Evolutionary conservation across 139 green algal species (phyloP), one percentile per base, ranked within the genome.

Genomic region (Tetratostichococcus sp.): DNA sequence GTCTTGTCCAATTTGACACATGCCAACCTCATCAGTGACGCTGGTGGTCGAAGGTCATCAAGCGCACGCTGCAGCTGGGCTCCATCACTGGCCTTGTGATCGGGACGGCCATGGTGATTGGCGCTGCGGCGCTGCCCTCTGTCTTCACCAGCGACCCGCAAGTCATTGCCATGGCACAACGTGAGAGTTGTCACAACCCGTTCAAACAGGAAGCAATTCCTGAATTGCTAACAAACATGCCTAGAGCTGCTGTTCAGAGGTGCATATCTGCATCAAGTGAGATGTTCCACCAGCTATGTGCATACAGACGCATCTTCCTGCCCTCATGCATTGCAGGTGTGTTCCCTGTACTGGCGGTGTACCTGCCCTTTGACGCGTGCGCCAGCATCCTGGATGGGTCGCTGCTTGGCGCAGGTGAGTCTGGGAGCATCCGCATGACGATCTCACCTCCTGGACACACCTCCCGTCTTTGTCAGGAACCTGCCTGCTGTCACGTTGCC

Each of bases 291-390:
- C n/a, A n/a, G n/a, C n/a, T n/a, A n/a, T n/a, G n/a, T n/a, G n/a
- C n/a, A n/a, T n/a, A n/a, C n/a, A n/a, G n/a, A n/a, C n/a, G n/a
- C n/a, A 50, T 11, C 39, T 50, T 6, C 8, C 39, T 50, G 39
- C 39, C 39, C 6, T 11, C 39, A 6, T 50, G 39, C 19, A 8
- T 5, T 62, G 50, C 50, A 62, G 50, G 50, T 17, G 50, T 62
- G 50, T 62, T 62, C 50, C 50, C 50, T 25, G 19, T 62, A 4
- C 50, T 62, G 50, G 50, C 50, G 50, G 14, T 62, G 17, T 62
- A 62, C 50, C 77, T 77, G 77, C 77, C 77, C 34, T 42, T 81
- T 35, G 77, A 81, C 35, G 77, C 77, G 0, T 31, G 67, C 5
- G 77, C 77, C 2, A 67, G 59, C 28, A 70, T 77, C n/a, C 22